Evolutionary conservation across 2,329 filamentous ascomycete species (phyloP).

Genomic region (Epichloe scottii): DNA sequence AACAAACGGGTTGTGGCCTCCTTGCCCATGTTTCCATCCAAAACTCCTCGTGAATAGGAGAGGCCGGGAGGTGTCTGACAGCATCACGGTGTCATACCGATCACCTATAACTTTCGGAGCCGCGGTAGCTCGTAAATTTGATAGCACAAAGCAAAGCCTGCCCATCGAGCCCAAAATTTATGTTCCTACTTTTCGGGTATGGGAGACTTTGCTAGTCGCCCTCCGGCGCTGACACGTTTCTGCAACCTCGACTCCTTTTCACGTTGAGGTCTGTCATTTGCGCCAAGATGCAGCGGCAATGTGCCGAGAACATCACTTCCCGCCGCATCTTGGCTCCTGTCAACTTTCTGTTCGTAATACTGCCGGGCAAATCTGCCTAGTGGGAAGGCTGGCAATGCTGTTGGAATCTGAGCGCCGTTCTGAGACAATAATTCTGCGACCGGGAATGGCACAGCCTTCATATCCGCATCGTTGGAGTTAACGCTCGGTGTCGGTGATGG

Average conservation of each 20-base stretch:
- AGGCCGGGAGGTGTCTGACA: not conserved
- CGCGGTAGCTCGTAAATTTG: conserved; percentile 19
- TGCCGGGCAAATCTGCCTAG: conserved; percentile 67
- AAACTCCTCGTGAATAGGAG: not conserved
- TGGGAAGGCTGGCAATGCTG: conserved; percentile 64
- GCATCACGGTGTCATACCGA: not conserved
- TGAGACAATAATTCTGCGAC: conserved; percentile 85
- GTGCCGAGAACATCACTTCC: conserved; percentile 46
- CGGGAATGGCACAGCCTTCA: conserved; percentile 60
- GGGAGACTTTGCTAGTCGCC: conserved; percentile 53
- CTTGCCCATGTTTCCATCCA: not conserved
- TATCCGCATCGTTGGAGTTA: conserved; percentile 28
- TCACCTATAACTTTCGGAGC: conserved; percentile 12
- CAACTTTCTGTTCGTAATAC: conserved; percentile 71
- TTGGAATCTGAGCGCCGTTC: conserved; percentile 82
- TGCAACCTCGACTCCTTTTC: conserved; percentile 60
- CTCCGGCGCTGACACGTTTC: conserved; percentile 69
- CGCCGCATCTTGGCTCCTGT: conserved; percentile 31
- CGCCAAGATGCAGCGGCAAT: conserved; percentile 35
- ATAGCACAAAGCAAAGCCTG: conserved; percentile 25
- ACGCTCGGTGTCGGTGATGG: conserved; percentile 42
- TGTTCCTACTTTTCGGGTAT: conserved; percentile 48
- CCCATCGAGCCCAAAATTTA: conserved; percentile 26
- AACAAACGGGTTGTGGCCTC: not conserved
- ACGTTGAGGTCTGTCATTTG: conserved; percentile 38